Evolutionary conservation across 2,329 filamentous ascomycete species (phyloP), one percentile per base, ranked within the genome.

Genomic region (Apiospora hydei): DNA sequence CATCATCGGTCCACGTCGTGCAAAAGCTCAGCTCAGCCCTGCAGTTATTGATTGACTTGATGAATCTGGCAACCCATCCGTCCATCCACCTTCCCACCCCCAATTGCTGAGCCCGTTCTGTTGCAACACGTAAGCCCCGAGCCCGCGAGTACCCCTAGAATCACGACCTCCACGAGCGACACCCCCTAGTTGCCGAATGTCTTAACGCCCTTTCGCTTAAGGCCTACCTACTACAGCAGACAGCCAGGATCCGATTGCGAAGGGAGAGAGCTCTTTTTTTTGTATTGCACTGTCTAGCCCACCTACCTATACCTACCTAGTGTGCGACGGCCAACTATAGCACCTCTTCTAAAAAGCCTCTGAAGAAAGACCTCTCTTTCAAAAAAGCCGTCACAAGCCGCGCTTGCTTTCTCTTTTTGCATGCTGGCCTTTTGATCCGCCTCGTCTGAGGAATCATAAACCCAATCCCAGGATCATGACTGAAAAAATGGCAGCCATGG

Each of bases 401-500:
- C 57, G 21, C 5, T 21, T 38, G 8, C 57, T 41, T 41, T 41
- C 4, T 41, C 34, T 64, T 64, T 64, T 64, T 64, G 57, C 57
- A 64, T 64, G 57, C 57, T 64, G 57, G 34, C 34, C 57, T 41
- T 51, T 41, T 64, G 26, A 53, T 41, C 57, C 57, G 30, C 57
- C 57, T 38, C 57, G 7, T 64, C 21, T 64, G 57, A 64, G 57
- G 57, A 64, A 41, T 6, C 34, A 26, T 51, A 51, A 61, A 21
- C 5, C 5, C 4, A 34, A 34, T 18, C 53, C 26, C 53, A 61
- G 34, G 53, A 61, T 6, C 34, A 61, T 21, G 7, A n/a, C 30
- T 18, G 18, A 21, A 14, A 47, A 3, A 16, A 71, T 71, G 43
- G 53, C 67, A 74, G 83, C 82, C 75, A 84, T 85, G 79, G 83